Evolutionary conservation across 2,329 filamentous ascomycete genomes (phyloP).

Genomic region (Verticillium tricorpus): DNA sequence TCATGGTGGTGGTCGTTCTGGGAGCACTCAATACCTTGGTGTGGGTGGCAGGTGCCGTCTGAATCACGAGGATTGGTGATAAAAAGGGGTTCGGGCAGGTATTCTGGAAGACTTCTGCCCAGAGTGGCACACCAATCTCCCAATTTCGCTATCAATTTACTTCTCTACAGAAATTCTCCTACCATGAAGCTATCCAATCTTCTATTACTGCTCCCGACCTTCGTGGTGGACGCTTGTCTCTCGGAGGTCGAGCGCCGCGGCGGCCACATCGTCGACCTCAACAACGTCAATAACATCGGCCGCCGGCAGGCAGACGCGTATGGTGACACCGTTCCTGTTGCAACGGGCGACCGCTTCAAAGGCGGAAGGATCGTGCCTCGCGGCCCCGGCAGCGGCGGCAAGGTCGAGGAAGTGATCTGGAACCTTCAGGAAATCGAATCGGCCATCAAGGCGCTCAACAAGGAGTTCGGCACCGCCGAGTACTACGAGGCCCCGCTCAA

Average conservation of each 20-base stretch:
- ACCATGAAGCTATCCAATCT: neutral
- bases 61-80: neutral
- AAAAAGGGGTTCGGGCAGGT: neutral
- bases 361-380: constrained; percentile 16
- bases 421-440: constrained; percentile 39
- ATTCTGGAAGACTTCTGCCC: neutral
- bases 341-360: constrained; percentile 9
- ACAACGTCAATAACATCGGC: neutral
- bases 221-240: neutral
- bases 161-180: neutral
- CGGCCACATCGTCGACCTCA: neutral
- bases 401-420: constrained; percentile 30
- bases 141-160: neutral
- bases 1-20: neutral
- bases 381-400: constrained; percentile 23
- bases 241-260: neutral
- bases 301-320: neutral
- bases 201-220: neutral
- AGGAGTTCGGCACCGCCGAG: constrained; percentile 29
- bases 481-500: constrained; percentile 35
- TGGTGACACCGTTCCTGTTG: neutral
- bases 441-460: constrained; percentile 35
- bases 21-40: neutral
- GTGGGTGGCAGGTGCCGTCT: neutral
- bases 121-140: neutral